Conservation (phyloP, 2,329 filamentous ascomycete genomes). For the Rhynchosporium graminicola region DNA sequence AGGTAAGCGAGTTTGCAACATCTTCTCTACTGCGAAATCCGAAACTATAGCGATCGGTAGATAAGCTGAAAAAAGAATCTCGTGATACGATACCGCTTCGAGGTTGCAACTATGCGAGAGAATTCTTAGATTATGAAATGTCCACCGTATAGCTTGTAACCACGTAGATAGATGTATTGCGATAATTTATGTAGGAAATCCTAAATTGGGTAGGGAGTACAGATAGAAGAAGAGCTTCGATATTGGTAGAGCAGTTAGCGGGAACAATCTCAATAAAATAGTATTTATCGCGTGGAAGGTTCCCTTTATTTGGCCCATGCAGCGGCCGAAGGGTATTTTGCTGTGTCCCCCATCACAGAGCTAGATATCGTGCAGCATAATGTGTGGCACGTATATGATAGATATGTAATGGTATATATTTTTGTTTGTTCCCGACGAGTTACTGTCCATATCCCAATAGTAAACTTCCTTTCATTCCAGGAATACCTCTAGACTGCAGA, state of each 20-base stretch:
- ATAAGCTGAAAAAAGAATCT: no score
- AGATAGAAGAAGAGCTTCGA: neutral
- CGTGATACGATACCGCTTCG: no score
- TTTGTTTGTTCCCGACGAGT: neutral
- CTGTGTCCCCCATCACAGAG: neutral
- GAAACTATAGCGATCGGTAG: no score
- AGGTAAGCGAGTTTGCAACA: no score
- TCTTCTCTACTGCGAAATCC: no score
- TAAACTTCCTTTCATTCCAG: slow-evolving; percentile 11
- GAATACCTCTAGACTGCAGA: slow-evolving; percentile 9
- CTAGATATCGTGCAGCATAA: slow-evolving; percentile 4
- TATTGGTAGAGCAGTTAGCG: no score
- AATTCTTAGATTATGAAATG: no score
- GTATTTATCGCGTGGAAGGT: slow-evolving; percentile 9
- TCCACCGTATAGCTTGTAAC: no score
- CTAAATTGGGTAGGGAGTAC: neutral
- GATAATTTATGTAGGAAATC: no score
- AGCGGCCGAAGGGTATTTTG: neutral
- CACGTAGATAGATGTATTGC: no score
- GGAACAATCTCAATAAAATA: neutral
- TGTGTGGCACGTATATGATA: slow-evolving; percentile 5
- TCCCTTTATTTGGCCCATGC: slow-evolving; percentile 13
- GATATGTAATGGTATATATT: slow-evolving; percentile 15
- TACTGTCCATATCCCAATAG: neutral
- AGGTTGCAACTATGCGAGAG: no score